Evolutionary conservation across 345 rosid genomes (phyloP).

Genomic region (Ceriops decandra): DNA sequence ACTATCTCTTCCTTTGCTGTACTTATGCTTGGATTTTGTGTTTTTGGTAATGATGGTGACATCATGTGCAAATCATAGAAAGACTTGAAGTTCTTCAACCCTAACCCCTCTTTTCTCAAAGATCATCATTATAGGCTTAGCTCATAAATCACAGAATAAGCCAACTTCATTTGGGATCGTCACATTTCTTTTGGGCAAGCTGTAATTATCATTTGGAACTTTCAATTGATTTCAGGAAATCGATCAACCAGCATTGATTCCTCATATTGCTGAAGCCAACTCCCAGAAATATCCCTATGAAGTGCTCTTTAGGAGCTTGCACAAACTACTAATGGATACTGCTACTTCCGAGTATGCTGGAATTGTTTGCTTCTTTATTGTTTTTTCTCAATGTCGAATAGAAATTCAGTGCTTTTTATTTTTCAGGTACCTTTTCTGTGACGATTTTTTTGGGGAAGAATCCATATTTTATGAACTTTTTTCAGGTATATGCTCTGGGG

Average conservation of each 20-base stretch:
- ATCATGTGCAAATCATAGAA: too few species aligned
- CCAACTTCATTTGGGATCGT: neutral
- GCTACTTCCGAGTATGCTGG: slow-evolving; percentile 92
- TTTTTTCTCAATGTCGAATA: slow-evolving; percentile 13
- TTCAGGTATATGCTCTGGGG: slow-evolving; percentile 50
- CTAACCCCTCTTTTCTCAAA: too few species aligned
- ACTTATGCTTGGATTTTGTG: too few species aligned
- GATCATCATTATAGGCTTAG: neutral
- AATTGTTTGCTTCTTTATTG: slow-evolving; percentile 21
- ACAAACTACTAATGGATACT: slow-evolving; percentile 96
- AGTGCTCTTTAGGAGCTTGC: slow-evolving; percentile 93
- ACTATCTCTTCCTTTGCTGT: too few species aligned
- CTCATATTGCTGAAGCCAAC: slow-evolving; percentile 99
- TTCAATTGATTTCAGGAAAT: slow-evolving; percentile 63
- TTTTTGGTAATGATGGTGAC: too few species aligned
- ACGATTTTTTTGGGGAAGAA: slow-evolving; percentile 95
- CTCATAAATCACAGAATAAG: neutral
- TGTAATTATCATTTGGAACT: slow-evolving; percentile 6
- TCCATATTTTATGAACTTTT: slow-evolving; percentile 81
- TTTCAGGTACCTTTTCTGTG: slow-evolving; percentile 87
- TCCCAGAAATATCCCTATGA: slow-evolving; percentile 89
- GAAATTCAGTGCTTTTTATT: neutral
- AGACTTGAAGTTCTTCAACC: too few species aligned
- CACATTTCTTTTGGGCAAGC: slow-evolving; percentile 10
- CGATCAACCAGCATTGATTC: slow-evolving; percentile 96